These are phyloP conservation scores for Pseudocercospora macadamiae DNA, from an alignment of 2,329 filamentous ascomycete genomes.

Conservation along the genomic window DNA sequence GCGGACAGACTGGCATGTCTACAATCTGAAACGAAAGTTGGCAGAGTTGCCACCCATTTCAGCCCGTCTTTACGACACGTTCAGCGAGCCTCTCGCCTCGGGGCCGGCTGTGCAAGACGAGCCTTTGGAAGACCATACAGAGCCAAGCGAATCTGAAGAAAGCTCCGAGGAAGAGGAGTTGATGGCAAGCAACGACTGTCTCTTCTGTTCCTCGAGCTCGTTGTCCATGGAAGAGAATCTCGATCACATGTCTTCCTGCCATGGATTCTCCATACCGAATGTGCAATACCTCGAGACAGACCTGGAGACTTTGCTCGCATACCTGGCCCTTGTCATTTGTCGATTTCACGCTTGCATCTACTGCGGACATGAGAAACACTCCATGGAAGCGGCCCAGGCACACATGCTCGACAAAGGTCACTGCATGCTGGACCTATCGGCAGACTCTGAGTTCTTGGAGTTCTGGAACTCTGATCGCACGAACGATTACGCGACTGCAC, in stretches of 20 bases:
- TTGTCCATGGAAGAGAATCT: conserved; percentile 44
- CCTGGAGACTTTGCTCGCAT: conserved; percentile 51
- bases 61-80: neutral
- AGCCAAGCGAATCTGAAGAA: neutral
- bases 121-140: neutral
- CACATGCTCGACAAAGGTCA: conserved; percentile 57
- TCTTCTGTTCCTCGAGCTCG: conserved; percentile 45
- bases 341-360: conserved; percentile 56
- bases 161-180: neutral
- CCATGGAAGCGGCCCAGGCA: conserved; percentile 52
- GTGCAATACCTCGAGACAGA: conserved; percentile 47
- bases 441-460: conserved; percentile 22
- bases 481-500: neutral
- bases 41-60: conserved; percentile 18
- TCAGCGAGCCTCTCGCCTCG: neutral
- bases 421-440: conserved; percentile 39
- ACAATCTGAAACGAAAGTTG: conserved; percentile 22
- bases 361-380: conserved; percentile 51
- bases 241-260: conserved; percentile 53
- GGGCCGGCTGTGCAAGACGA: neutral
- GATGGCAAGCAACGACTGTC: conserved; percentile 10
- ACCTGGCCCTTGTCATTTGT: conserved; percentile 54
- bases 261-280: conserved; percentile 44
- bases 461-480: conserved; percentile 18
- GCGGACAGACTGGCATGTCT: conserved; percentile 25